phyloP scores from a whole-genome alignment of 441 rosid genomes.

The Metrosideros polymorpha region DNA sequence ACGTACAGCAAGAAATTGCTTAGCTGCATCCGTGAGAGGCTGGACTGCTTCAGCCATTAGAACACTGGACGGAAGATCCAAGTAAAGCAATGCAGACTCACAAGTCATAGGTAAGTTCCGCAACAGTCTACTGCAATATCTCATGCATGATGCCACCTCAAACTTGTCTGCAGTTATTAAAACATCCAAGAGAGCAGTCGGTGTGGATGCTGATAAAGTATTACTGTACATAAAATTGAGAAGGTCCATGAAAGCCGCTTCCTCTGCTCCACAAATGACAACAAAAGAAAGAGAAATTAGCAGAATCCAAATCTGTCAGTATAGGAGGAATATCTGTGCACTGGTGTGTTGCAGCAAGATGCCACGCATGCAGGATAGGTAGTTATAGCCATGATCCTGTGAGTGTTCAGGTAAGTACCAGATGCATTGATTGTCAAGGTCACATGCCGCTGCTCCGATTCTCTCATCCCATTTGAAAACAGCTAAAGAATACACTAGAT shows the following conservation, averaged over 20 bases:
- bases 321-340: neutral
- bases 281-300: neutral
- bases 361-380: neutral
- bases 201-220: slow-evolving; percentile 33
- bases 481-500: slow-evolving; percentile 26
- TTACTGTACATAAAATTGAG: slow-evolving; percentile 73
- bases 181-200: slow-evolving; percentile 66
- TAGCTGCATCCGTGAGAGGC: slow-evolving; percentile 72
- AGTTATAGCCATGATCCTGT: neutral
- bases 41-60: slow-evolving; percentile 65
- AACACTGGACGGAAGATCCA: slow-evolving; percentile 71
- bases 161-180: slow-evolving; percentile 81
- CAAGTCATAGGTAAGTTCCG: slow-evolving; percentile 59
- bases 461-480: slow-evolving; percentile 85
- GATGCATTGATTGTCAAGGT: slow-evolving; percentile 61
- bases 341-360: neutral
- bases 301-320: neutral
- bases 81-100: slow-evolving; percentile 61
- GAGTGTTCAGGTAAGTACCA: slow-evolving; percentile 27
- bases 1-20: slow-evolving; percentile 46
- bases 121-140: slow-evolving; percentile 58
- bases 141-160: slow-evolving; percentile 85
- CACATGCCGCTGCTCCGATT: slow-evolving; percentile 72
- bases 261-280: slow-evolving; percentile 41
- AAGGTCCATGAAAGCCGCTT: slow-evolving; percentile 78